Evolutionary conservation across 768 basidiomycete genomes (phyloP).

Genomic region (Tephrocybe sp.): DNA sequence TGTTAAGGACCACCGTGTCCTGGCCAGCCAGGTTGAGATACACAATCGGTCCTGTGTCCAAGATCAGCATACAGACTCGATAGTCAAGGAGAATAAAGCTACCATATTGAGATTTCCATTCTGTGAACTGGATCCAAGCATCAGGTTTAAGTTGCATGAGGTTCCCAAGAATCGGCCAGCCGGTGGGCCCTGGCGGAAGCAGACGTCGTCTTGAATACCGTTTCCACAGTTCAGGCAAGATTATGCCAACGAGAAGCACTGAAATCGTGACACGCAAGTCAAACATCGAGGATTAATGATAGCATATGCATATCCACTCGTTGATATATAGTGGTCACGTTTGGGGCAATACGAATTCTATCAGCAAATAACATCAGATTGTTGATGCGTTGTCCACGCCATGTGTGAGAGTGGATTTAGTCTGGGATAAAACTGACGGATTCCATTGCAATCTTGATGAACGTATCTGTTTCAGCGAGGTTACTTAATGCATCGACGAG

Average conservation of each 20-base stretch:
- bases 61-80: no score
- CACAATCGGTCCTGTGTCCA: not conserved
- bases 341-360: no score
- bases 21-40: conserved; percentile 2
- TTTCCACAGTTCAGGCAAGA: not conserved
- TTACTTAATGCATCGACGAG: no score
- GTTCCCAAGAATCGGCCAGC: not conserved
- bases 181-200: not conserved
- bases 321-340: no score
- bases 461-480: no score
- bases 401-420: no score
- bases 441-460: no score
- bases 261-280: not conserved
- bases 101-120: not conserved
- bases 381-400: no score
- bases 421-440: no score
- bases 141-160: not conserved
- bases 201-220: not conserved
- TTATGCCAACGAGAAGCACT: not conserved
- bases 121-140: not conserved
- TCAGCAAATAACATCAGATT: no score
- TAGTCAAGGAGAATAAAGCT: not conserved
- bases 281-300: not conserved
- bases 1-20: conserved; percentile 1
- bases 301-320: no score